Conservation (phyloP, 1,139 yeast species). For the Pichia sp. region DNA sequence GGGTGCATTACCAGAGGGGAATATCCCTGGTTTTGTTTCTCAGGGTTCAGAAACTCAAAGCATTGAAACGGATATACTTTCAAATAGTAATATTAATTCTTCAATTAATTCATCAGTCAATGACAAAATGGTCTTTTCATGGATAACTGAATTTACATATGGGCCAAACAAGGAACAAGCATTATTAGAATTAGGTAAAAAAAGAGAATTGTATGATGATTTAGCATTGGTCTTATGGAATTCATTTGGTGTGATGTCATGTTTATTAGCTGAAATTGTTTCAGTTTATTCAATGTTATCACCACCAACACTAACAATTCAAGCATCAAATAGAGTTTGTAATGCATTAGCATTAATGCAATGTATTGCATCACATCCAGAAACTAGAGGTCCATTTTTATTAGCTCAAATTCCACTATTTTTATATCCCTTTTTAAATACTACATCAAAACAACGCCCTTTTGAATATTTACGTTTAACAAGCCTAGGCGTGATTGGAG, state of each 20-base stretch:
- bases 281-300: slow-evolving; percentile 83
- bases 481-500: slow-evolving; percentile 94
- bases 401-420: slow-evolving; percentile 90
- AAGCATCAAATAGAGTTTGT: slow-evolving; percentile 90
- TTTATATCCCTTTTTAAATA: slow-evolving; percentile 86
- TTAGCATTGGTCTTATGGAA: slow-evolving; percentile 92
- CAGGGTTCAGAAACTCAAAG: background rate
- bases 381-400: slow-evolving; percentile 76
- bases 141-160: slow-evolving; percentile 85
- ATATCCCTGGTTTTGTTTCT: background rate
- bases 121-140: slow-evolving; percentile 83
- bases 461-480: slow-evolving; percentile 91
- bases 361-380: slow-evolving; percentile 94
- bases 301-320: slow-evolving; percentile 81
- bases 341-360: slow-evolving; percentile 91
- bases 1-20: too few relatives aligned
- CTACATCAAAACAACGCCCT: slow-evolving; percentile 85
- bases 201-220: slow-evolving; percentile 91
- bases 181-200: slow-evolving; percentile 82
- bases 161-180: slow-evolving; percentile 94
- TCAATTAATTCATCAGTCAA: slow-evolving; percentile 44
- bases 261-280: slow-evolving; percentile 80
- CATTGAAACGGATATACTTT: background rate
- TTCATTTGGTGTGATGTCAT: slow-evolving; percentile 94
- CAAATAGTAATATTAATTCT: background rate